Evolutionary conservation across 2,329 filamentous ascomycete genomes (phyloP).

Genomic region (Camptophora hylomeconis): DNA sequence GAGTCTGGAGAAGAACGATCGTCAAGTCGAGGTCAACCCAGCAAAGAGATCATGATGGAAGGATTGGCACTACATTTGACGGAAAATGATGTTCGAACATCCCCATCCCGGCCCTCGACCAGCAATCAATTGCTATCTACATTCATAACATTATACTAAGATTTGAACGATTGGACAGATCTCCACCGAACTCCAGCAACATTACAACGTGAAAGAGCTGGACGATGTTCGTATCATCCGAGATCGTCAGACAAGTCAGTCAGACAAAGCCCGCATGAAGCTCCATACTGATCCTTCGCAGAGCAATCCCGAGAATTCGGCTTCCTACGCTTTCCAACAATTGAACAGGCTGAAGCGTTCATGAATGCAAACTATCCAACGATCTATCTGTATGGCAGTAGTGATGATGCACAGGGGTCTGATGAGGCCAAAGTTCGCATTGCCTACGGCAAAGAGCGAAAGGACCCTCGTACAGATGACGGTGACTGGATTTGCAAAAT

Average conservation of each 20-base stretch:
- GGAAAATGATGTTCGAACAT: constrained; percentile 38
- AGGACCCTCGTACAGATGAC: constrained; percentile 35
- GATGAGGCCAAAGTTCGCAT: constrained; percentile 35
- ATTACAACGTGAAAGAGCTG: constrained; percentile 38
- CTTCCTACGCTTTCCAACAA: constrained; percentile 40
- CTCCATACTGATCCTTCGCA: constrained; percentile 18
- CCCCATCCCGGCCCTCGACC: constrained; percentile 18
- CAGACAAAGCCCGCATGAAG: constrained; percentile 2
- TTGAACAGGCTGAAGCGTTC: constrained; percentile 39
- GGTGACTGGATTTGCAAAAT: constrained; percentile 45
- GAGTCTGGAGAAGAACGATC: constrained; percentile 25
- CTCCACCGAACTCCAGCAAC: constrained; percentile 39
- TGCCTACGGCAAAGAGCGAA: constrained; percentile 40
- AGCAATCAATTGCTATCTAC: constrained; percentile 9
- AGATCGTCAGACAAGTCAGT: constrained; percentile 43
- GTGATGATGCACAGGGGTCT: constrained; percentile 18
- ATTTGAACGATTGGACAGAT: constrained; percentile 33
- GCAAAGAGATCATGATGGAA: constrained; percentile 38
- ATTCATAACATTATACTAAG: constrained; percentile 14
- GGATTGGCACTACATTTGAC: constrained; percentile 35
- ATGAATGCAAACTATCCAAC: constrained; percentile 39
- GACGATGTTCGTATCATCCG: constrained; percentile 46
- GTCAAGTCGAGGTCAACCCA: constrained; percentile 29
- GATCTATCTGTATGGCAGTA: constrained; percentile 34
- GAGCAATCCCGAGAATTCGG: constrained; percentile 43